Base-by-base conservation (phyloP, 2,329 filamentous ascomycete species). In the Trichoderma hamatum region DNA sequence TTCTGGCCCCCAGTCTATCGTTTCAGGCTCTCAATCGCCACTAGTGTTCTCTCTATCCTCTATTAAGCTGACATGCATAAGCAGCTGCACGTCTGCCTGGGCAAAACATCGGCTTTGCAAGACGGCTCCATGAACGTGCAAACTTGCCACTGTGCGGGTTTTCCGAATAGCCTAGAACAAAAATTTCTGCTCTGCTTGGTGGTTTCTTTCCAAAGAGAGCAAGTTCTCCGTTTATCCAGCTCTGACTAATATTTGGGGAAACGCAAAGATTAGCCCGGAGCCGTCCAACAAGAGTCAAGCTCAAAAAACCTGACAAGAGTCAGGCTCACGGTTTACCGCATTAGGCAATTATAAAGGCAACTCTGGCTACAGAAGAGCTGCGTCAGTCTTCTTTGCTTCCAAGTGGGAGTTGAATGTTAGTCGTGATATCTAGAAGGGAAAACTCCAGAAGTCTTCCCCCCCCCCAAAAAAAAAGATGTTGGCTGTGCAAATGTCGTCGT, bases 61-160 rank as follows among this genome's bases (percentile, higher is more conserved):
- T n/a, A 43, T 43, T 43, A 43, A n/a, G 16, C 19, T 19, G 19
- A 9, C 39, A 43, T 43, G 16, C 39, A 6, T 43, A 39, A 26
- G 32, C 34, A 26, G 55, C 32, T 36, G 13, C 32, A 19, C 13
- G 36, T 36, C 21, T 24, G 43, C 49, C 61, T 49, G 39, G 60
- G 60, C 60, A 62, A 54, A 63, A 63, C 16, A 21, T 63, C 60
- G 60, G 60, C 3, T 49, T 55, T 65, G 32, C 52, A 46, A n/a
- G 24, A 28, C 51, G 24, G 26, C 9, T 24, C 24, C 24, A 54
- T 28, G 49, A 63, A 32, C 9, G 13, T 14, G 5, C 28, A 19
- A 62, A 43, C 49, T 56, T 32, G 62, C 62, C 62, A 65, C 62
- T 56, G 52, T 65, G 62, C 34, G 62, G 62, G 36, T n/a, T 56